Base-by-base conservation (phyloP, 2,329 filamentous ascomycete genomes). In the Fusarium camptoceras region DNA sequence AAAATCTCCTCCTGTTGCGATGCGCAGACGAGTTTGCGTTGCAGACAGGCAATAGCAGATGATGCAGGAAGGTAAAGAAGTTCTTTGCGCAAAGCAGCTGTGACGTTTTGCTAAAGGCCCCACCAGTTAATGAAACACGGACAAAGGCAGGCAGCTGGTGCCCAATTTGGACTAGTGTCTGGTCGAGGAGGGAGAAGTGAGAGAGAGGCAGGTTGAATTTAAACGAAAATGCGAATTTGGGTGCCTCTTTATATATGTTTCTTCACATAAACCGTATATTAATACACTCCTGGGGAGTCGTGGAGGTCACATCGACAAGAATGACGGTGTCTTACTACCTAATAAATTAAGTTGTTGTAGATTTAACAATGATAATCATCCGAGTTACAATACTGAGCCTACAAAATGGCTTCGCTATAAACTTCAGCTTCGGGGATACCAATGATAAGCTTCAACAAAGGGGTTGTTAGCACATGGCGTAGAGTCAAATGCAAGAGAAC, bases 91-190 rank as follows among this genome's bases (percentile, higher is more conserved):
- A 46, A 54, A 48, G 54, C 31, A 55, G 64, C 50, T 67, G 70
- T 74, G 72, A 75, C 72, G 72, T 75, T 66, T 73, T 74, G 58
- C 54, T 27, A 27, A 43, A 64, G 39, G 73, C 70, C 72, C 73
- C 73, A 75, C 72, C 51, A 43, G 55, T 18, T 25, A 42, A 51
- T 46, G 48, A 53, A 54, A 51, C 59, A 58, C 27, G 47, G 59
- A 56, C 71, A 53, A 55, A 73, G 66, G 59, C 50, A 68, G 59
- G 63, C 69, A 71, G 67, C 61, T 50, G 64, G n/a, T 49, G 11
- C 56, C 68, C 20, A 46, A 68, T 63, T 27, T 18, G 56, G 68
- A 42, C 39, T 74, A 74, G 72, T 42, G 55, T 31, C 16, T 5
- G 44, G 48, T 20, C 37, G 6, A 55, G 41, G 41, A n/a, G 18